phyloP scores from a whole-genome alignment of 345 rosid species.

The Lepidium africanum region DNA sequence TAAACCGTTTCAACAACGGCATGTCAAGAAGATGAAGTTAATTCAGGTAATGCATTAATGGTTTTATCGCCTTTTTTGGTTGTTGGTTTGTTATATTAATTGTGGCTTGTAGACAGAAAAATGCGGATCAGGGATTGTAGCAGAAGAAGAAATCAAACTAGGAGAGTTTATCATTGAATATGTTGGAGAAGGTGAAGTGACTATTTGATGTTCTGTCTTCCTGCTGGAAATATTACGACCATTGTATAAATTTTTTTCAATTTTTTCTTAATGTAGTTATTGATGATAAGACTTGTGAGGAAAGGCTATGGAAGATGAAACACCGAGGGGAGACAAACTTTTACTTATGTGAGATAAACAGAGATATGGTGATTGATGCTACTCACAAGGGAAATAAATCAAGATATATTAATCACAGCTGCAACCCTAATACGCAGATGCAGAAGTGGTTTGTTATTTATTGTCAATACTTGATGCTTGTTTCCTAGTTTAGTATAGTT shows the following conservation, averaged over 20 bases:
- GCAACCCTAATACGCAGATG: slow-evolving; percentile 96
- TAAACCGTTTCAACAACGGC: slow-evolving; percentile 89
- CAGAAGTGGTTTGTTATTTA: slow-evolving; percentile 72
- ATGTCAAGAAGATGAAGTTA: slow-evolving; percentile 79
- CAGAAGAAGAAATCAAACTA: slow-evolving; percentile 75
- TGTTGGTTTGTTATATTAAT: slow-evolving; percentile 20
- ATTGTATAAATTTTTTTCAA: not conserved
- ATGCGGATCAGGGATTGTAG: slow-evolving; percentile 90
- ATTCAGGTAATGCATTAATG: slow-evolving; percentile 47
- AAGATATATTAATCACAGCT: slow-evolving; percentile 95
- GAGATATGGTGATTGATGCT: slow-evolving; percentile 99
- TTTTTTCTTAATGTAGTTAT: slow-evolving; percentile 48
- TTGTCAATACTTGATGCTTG: not conserved
- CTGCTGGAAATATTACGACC: not conserved
- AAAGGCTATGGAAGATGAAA: slow-evolving; percentile 98
- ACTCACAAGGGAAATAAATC: slow-evolving; percentile 97
- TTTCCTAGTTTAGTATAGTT: not conserved
- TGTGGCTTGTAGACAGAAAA: slow-evolving; percentile 78
- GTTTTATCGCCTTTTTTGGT: not conserved
- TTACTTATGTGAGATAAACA: slow-evolving; percentile 90
- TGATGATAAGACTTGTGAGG: slow-evolving; percentile 98
- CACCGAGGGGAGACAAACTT: slow-evolving; percentile 90
- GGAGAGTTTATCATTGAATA: slow-evolving; percentile 97
- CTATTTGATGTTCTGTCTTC: slow-evolving; percentile 3
- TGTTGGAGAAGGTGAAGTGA: slow-evolving; percentile 83